Conservation (phyloP, 495 filamentous ascomycete species). For the Hyaloscypha finlandica region DNA sequence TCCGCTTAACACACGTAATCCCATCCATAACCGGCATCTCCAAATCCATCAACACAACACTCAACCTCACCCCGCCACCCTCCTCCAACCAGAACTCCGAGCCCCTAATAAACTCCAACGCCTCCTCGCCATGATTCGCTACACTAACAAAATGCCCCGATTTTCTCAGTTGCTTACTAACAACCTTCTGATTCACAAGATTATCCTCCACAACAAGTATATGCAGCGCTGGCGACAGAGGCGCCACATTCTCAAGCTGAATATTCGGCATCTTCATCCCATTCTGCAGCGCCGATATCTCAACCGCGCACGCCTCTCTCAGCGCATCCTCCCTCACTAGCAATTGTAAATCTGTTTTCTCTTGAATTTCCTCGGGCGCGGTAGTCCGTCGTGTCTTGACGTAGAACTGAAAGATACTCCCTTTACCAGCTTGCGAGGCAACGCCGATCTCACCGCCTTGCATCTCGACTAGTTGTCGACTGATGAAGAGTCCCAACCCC, state of each 20-base stretch:
- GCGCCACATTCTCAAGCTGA: background rate
- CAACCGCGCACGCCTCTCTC: conserved; percentile 16
- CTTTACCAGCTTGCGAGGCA: conserved; percentile 64
- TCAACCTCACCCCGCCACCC: conserved; percentile 38
- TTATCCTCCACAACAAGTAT: conserved; percentile 82
- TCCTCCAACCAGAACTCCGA: conserved; percentile 45
- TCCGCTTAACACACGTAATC: conserved; percentile 66
- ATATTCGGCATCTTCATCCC: background rate
- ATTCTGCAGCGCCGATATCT: conserved; percentile 10
- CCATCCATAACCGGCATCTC: conserved; percentile 92
- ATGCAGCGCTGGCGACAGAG: conserved; percentile 6
- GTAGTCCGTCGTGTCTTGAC: conserved; percentile 44
- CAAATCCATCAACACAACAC: conserved; percentile 83
- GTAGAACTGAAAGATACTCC: conserved; percentile 84
- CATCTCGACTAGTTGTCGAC: conserved; percentile 71
- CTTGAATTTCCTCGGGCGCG: background rate
- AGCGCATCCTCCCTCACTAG: conserved; percentile 21
- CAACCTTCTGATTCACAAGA: conserved; percentile 73
- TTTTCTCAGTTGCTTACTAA: conserved; percentile 67
- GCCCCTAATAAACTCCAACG: conserved; percentile 52
- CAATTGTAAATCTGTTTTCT: conserved; percentile 11
- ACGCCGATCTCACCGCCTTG: conserved; percentile 85
- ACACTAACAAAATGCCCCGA: conserved; percentile 67
- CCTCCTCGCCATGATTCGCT: conserved; percentile 78
- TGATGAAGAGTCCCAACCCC: conserved; percentile 81